Evolutionary conservation across 2,329 filamentous ascomycete species (phyloP).

Genomic region (Pyricularia pennisetigena): DNA sequence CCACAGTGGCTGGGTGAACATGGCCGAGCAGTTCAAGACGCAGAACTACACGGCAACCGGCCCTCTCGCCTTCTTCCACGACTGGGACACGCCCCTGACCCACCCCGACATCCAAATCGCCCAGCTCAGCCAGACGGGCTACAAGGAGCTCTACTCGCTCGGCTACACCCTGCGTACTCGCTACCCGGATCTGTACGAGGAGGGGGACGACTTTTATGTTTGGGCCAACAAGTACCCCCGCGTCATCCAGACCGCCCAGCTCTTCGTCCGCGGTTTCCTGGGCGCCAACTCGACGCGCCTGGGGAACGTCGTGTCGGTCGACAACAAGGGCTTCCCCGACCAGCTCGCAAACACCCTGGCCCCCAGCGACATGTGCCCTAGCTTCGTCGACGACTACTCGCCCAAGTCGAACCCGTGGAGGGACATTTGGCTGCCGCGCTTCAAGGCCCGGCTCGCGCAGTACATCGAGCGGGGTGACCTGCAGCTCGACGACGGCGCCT

Average conservation of each 20-base stretch:
- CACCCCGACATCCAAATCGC: constrained; percentile 45
- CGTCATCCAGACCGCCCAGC: constrained; percentile 50
- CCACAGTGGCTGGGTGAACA: constrained; percentile 44
- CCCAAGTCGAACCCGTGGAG: constrained; percentile 38
- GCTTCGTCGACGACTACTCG: constrained; percentile 43
- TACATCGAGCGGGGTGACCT: constrained; percentile 44
- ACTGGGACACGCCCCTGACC: constrained; percentile 48
- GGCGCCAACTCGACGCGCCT: constrained; percentile 42
- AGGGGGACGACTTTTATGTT: constrained; percentile 42
- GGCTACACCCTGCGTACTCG: constrained; percentile 40
- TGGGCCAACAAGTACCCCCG: constrained; percentile 59
- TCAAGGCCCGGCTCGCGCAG: constrained; percentile 41
- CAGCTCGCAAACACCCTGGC: constrained; percentile 53
- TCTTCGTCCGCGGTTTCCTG: constrained; percentile 52
- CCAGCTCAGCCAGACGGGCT: constrained; percentile 50
- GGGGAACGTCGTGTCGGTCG: constrained; percentile 48
- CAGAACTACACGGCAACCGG: constrained; percentile 42
- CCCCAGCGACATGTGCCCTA: constrained; percentile 52
- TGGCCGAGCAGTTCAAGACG: constrained; percentile 42
- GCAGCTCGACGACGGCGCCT: constrained; percentile 34
- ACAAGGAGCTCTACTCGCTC: constrained; percentile 49
- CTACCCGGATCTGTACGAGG: constrained; percentile 38
- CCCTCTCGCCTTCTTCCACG: constrained; percentile 43
- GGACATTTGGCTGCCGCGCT: constrained; percentile 29
- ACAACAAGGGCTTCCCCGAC: constrained; percentile 37